Conservation (phyloP, 441 rosid species). For the Rhodomyrtus psidioides region DNA sequence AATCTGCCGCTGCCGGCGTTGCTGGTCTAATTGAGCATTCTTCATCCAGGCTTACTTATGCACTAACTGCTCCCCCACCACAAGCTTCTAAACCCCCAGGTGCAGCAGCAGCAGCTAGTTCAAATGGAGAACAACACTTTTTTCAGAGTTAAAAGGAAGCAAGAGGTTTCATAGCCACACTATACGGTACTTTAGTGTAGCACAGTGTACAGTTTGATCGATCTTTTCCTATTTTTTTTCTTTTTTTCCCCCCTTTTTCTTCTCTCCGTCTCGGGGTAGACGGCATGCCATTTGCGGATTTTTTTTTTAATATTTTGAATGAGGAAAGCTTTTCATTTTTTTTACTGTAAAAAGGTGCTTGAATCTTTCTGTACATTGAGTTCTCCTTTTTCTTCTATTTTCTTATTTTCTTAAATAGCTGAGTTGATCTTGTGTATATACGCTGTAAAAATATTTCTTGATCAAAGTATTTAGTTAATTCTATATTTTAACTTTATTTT, state of each 20-base stretch:
- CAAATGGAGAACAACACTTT: slow-evolving; percentile 25
- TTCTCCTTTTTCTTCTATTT: neutral
- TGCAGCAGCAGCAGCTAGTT: slow-evolving; percentile 12
- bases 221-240: neutral
- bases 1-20: slow-evolving; percentile 91
- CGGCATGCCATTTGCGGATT: slow-evolving; percentile 2
- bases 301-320: neutral
- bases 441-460: neutral
- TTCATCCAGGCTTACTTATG: slow-evolving; percentile 64
- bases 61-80: slow-evolving; percentile 77
- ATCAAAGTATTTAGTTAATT: neutral
- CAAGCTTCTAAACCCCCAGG: slow-evolving; percentile 30
- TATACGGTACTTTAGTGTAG: slow-evolving; percentile 15
- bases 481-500: neutral
- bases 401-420: neutral
- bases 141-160: slow-evolving; percentile 8
- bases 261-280: neutral
- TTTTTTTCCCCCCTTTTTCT: neutral
- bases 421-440: slow-evolving; percentile 5
- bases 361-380: slow-evolving; percentile 13
- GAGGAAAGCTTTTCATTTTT: slow-evolving; percentile 5
- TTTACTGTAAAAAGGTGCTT: slow-evolving; percentile 6
- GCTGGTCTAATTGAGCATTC: slow-evolving; percentile 94
- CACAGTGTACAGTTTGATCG: slow-evolving; percentile 28
- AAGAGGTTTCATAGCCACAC: slow-evolving; percentile 1